Percentiles rank a stretch among this genome's conserved stretches.
phyloP scores from a whole-genome alignment of 306 rosid genomes.

The Psophocarpus tetragonolobus region DNA sequence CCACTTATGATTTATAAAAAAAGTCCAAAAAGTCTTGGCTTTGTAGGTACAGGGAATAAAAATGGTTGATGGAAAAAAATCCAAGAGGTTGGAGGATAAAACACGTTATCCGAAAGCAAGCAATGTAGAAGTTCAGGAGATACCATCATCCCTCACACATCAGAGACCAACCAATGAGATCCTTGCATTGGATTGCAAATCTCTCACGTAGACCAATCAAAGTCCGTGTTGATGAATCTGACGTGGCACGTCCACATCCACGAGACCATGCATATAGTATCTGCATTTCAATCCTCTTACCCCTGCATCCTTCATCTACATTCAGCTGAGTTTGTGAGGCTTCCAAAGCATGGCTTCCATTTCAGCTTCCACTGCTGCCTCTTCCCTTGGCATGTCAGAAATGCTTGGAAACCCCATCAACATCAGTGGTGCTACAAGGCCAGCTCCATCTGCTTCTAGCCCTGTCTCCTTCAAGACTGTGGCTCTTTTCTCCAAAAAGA shows the following conservation, averaged over 20 bases:
- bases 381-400: conserved; percentile 87
- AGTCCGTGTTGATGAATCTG: conserved; percentile 46
- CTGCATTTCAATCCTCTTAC: conserved; percentile 4
- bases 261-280: conserved; percentile 66
- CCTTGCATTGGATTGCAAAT: conserved; percentile 63
- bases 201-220: conserved; percentile 54
- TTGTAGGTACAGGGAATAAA: not conserved
- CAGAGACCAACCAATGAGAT: conserved; percentile 55
- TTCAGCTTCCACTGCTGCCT: conserved; percentile 73
- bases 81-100: conserved; percentile 46
- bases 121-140: conserved; percentile 32
- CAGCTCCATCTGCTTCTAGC: conserved; percentile 65
- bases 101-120: conserved; percentile 60
- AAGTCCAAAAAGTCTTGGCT: not conserved
- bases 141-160: conserved; percentile 59
- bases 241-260: conserved; percentile 85
- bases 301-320: conserved; percentile 24
- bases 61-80: conserved; percentile 25
- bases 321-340: conserved; percentile 26
- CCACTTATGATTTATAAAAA: not conserved
- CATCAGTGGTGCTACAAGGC: conserved; percentile 59
- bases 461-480: conserved; percentile 70
- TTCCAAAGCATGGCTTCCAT: conserved; percentile 70
- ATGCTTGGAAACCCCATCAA: conserved; percentile 83
- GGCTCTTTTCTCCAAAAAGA: conserved; percentile 79